phyloP scores from a whole-genome alignment of 176 grass and related monocot genomes.

The Hyparrhenia diplandra region DNA sequence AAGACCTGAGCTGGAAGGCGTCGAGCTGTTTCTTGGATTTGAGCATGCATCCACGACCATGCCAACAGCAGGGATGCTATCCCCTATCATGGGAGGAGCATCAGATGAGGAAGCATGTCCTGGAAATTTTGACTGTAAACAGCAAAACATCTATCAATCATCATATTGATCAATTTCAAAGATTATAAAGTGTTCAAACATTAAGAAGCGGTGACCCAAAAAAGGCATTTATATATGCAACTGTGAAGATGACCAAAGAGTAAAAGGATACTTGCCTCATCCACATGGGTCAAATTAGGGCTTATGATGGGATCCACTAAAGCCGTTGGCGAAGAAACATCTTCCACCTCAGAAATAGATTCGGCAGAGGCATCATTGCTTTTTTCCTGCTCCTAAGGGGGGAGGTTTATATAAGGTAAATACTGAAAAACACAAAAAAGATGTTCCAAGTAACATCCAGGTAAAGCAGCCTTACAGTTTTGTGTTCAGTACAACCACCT shows the following conservation, averaged over 20 bases:
- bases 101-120: conserved; percentile 44
- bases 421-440: conserved; percentile 7
- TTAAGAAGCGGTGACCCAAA: conserved; percentile 3
- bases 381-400: conserved; percentile 48
- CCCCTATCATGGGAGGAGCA: conserved; percentile 27
- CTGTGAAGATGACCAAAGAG: neutral
- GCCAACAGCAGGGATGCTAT: conserved; percentile 45
- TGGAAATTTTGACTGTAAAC: conserved; percentile 46
- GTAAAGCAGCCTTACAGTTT: conserved; percentile 43
- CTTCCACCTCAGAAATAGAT: conserved; percentile 78
- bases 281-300: conserved; percentile 51
- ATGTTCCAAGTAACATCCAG: conserved; percentile 13
- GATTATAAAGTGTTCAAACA: neutral
- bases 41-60: conserved; percentile 55
- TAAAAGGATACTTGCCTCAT: conserved; percentile 55
- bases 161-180: conserved; percentile 7
- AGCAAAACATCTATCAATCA: conserved; percentile 11
- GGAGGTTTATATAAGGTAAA: neutral
- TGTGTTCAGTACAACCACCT: conserved; percentile 46
- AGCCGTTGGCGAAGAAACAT: conserved; percentile 42
- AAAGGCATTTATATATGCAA: neutral
- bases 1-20: conserved; percentile 43
- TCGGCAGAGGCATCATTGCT: conserved; percentile 66
- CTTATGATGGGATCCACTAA: conserved; percentile 26
- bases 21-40: conserved; percentile 30